These are phyloP conservation scores for Friedmanniomyces endolithicus DNA, from an alignment of 495 filamentous ascomycete species.

Conservation along the genomic window DNA sequence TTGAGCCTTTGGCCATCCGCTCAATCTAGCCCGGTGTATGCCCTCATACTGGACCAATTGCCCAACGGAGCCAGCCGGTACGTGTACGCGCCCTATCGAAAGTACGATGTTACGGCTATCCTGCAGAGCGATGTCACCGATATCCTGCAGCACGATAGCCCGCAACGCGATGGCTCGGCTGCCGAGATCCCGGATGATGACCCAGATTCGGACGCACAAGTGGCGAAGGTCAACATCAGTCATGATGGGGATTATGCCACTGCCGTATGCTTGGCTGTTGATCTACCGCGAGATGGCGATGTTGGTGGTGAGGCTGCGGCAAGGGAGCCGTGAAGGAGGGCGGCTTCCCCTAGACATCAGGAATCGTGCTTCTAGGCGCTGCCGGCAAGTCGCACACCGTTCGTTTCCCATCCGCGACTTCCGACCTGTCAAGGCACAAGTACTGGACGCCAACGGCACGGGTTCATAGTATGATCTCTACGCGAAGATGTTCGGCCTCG, in stretches of 20 bases:
- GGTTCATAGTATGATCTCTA: no score
- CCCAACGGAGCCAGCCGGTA: constrained; percentile 1
- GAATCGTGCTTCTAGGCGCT: no score
- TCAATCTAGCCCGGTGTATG: constrained; percentile 1
- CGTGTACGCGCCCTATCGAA: no score
- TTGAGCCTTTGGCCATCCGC: background rate
- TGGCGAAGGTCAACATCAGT: constrained; percentile 33
- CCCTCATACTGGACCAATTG: constrained; percentile 14
- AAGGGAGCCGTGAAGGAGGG: constrained; percentile 2
- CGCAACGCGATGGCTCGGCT: background rate
- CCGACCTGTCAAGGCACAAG: no score
- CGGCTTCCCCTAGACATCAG: background rate
- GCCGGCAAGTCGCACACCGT: background rate
- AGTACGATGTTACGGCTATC: no score
- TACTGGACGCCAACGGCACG: no score
- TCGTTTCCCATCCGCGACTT: background rate
- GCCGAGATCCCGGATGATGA: constrained; percentile 1
- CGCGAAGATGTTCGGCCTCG: no score
- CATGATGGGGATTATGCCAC: constrained; percentile 39
- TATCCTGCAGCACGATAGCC: background rate
- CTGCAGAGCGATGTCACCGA: no score
- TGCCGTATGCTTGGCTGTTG: constrained; percentile 29
- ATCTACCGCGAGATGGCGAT: constrained; percentile 13
- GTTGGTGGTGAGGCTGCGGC: constrained; percentile 20
- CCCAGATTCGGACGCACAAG: background rate